A percentile compares a stretch with the other conserved stretches of the same genome.
Conservation (phyloP, 495 filamentous ascomycete genomes). For the Aspergillus bridgeri region DNA sequence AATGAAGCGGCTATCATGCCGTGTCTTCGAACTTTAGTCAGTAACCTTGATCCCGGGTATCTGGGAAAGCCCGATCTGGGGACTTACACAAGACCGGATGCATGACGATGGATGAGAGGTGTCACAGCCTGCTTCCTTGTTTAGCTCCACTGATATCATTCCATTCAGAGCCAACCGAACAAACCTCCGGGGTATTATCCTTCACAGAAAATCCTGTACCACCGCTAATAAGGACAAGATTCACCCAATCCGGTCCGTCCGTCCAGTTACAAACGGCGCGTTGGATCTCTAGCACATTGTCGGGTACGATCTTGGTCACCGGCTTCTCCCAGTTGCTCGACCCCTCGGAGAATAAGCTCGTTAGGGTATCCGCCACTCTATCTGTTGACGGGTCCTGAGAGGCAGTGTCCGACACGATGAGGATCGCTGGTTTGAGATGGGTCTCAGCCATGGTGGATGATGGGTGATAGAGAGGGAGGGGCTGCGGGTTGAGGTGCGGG, state of each 20-base stretch:
- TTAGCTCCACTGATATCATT: constrained; percentile 13
- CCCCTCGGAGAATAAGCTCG: constrained; percentile 64
- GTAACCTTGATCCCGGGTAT: constrained; percentile 11
- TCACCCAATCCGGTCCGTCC: constrained; percentile 55
- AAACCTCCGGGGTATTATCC: constrained; percentile 84
- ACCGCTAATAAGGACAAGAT: constrained; percentile 83
- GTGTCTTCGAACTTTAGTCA: constrained; percentile 55
- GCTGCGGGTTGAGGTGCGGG: not conserved
- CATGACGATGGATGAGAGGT: constrained; percentile 79
- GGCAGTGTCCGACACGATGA: constrained; percentile 94
- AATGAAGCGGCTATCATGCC: constrained; percentile 88
- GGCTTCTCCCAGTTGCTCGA: constrained; percentile 63
- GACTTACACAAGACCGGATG: constrained; percentile 79
- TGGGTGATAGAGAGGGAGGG: constrained; percentile 11
- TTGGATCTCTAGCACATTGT: constrained; percentile 73
- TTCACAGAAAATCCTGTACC: constrained; percentile 92
- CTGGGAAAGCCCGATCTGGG: not conserved
- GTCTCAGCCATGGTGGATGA: constrained; percentile 18
- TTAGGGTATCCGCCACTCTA: constrained; percentile 59
- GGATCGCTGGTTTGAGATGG: constrained; percentile 56
- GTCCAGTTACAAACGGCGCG: constrained; percentile 64
- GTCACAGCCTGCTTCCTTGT: constrained; percentile 63
- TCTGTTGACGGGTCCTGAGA: constrained; percentile 77
- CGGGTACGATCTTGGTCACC: constrained; percentile 73
- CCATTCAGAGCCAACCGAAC: constrained; percentile 16